Conservation (phyloP, 169 alveolate species). For the Cryptosporidium tyzzeri region DNA sequence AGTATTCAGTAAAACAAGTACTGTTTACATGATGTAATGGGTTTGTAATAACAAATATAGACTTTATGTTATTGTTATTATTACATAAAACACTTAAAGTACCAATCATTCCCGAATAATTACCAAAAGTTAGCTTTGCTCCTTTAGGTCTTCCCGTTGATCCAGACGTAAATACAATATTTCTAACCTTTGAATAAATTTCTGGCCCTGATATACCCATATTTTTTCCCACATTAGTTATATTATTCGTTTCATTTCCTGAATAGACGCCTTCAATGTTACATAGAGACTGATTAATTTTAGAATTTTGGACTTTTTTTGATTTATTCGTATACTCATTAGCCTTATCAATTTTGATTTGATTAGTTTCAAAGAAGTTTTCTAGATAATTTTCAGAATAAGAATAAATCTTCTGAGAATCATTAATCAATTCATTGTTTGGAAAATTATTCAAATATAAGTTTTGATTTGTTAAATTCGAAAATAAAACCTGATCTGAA, state of each 20-base stretch:
- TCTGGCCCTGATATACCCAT: neutral
- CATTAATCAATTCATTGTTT: neutral
- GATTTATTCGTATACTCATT: neutral
- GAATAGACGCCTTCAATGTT: neutral
- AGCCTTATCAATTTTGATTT: neutral
- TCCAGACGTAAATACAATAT: conserved; percentile 79
- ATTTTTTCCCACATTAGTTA: neutral
- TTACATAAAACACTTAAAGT: conserved; percentile 16
- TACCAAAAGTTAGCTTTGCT: conserved; percentile 63
- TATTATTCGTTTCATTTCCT: neutral
- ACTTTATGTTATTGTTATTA: neutral
- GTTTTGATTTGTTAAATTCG: neutral
- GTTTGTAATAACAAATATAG: conserved; percentile 76
- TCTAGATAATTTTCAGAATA: neutral
- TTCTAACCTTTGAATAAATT: conserved; percentile 8
- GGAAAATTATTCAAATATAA: neutral
- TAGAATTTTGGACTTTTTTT: neutral
- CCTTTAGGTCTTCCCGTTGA: conserved; percentile 80
- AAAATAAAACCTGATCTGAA: neutral
- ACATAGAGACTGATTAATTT: neutral
- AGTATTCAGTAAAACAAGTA: conserved; percentile 76
- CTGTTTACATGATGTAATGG: conserved; percentile 81
- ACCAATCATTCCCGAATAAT: conserved; percentile 8
- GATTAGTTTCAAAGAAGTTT: neutral
- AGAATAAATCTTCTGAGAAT: neutral